Evolutionary conservation across 768 basidiomycete species (phyloP).

Genomic region (Lentinus brumalis): DNA sequence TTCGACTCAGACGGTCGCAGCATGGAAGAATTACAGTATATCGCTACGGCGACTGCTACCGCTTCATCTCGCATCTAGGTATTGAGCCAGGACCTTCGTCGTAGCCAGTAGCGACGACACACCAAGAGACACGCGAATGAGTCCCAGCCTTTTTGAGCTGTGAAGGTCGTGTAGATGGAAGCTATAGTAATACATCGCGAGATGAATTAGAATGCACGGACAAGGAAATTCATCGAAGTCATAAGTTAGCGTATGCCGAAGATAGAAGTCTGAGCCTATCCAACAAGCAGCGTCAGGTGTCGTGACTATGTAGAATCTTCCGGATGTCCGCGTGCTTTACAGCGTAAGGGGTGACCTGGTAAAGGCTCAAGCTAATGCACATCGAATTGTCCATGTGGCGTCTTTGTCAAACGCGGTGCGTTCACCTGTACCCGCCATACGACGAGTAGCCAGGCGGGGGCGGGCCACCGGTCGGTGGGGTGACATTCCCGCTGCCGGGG

Average conservation of each 20-base stretch:
- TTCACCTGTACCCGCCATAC: constrained; percentile 19
- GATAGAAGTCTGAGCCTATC: neutral
- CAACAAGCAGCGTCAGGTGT: neutral
- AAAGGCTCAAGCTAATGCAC: neutral
- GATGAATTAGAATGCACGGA: constrained; percentile 14
- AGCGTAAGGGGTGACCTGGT: neutral
- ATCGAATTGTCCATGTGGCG: neutral
- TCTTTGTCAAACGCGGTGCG: neutral
- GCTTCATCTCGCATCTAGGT: too few species aligned
- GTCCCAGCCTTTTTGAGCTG: neutral
- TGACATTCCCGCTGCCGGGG: constrained; percentile 4
- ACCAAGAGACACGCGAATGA: too few species aligned
- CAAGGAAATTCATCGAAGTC: constrained; percentile 12
- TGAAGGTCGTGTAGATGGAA: constrained; percentile 16
- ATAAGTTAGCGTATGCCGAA: constrained; percentile 21
- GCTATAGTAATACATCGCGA: constrained; percentile 22
- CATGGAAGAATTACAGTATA: too few species aligned
- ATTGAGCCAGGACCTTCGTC: too few species aligned
- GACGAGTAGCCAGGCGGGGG: constrained; percentile 19
- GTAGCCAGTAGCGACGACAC: too few species aligned
- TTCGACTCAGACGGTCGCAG: too few species aligned
- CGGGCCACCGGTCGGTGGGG: constrained; percentile 15
- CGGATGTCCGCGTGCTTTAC: constrained; percentile 13
- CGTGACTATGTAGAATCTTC: neutral
- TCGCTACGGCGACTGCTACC: too few species aligned